Evolutionary conservation across 1,284 basidiomycete genomes (phyloP).

Genomic region (Boletus sp.): DNA sequence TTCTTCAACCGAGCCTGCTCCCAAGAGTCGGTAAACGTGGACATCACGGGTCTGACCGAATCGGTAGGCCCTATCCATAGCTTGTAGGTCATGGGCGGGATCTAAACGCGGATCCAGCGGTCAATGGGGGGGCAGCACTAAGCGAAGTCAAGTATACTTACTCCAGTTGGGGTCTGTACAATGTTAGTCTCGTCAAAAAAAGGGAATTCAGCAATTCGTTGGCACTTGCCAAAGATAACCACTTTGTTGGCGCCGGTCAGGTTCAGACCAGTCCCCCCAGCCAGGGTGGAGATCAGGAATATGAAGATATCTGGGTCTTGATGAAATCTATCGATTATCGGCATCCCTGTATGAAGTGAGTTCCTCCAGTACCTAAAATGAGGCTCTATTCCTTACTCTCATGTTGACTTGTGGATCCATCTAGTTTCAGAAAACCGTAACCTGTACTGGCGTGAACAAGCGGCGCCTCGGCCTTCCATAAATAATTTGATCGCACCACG

Average conservation of each 20-base stretch:
- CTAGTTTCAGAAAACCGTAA: constrained; percentile 67
- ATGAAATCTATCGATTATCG: constrained; percentile 79
- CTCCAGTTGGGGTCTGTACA: constrained; percentile 85
- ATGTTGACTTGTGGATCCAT: constrained; percentile 64
- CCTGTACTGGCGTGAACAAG: constrained; percentile 35
- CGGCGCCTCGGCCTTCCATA: not conserved
- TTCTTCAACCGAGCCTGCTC: constrained; percentile 85
- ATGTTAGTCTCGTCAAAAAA: not conserved
- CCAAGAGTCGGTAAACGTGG: constrained; percentile 79
- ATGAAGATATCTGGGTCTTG: constrained; percentile 69
- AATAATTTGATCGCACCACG: constrained; percentile 39
- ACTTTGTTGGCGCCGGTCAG: constrained; percentile 80
- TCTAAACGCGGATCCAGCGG: constrained; percentile 42
- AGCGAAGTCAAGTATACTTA: constrained; percentile 37
- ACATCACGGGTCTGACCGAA: constrained; percentile 89
- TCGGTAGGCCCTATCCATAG: constrained; percentile 86
- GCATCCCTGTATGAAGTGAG: constrained; percentile 60
- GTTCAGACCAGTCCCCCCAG: constrained; percentile 76
- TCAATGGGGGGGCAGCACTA: not conserved
- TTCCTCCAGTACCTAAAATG: not conserved
- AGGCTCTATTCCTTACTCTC: constrained; percentile 50
- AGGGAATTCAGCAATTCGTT: not conserved
- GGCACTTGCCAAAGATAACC: constrained; percentile 72
- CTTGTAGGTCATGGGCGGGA: constrained; percentile 84
- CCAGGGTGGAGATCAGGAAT: constrained; percentile 78